Evolutionary conservation across 1,139 yeast genomes (phyloP), one percentile per base, ranked within the genome.

Genomic region (Blastobotrys aristatus): DNA sequence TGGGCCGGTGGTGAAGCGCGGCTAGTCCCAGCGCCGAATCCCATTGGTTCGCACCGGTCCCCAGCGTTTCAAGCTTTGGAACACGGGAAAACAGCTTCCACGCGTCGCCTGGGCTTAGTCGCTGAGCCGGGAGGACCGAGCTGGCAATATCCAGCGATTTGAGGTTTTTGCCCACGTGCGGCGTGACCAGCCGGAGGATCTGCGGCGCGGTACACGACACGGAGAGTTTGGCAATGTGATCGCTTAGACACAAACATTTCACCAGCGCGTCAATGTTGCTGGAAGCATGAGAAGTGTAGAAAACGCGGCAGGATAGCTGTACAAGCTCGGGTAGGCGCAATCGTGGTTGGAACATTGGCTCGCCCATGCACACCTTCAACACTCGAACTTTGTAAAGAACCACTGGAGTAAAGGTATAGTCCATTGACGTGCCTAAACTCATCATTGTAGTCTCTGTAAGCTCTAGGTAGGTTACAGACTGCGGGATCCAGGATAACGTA

Each of bases 341-440:
- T 18, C 38, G 16, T 5, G 38, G 16, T 4, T 20, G 26, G n/a
- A 34, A 34, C 13, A 24, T 21, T 34, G 38, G 38, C 26, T 34
- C 38, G 26, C 38, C 38, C 38, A 34, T 34, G 13, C 38, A 34
- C n/a, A 34, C n/a, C 26, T 34, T 34, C 26, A 34, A 11, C 7
- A 11, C 13, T 16, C 5, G 2, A 7, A 34, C 38, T 13, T 34
- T 34, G 13, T 3, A 22, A 13, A 34, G 26, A 3, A 34, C 18
- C 7, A 34, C 26, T 13, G 38, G n/a, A 4, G 38, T 34, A 10
- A 7, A 7, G 14, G 4, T 34, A 13, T 20, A 11, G 4, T 34
- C 38, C 16, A 20, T 10, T 4, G 17, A 34, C 3, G 6, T 4
- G 2, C 14, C 22, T 3, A n/a, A 20, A 6, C 14, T 14, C 38